Evolutionary conservation across 768 basidiomycete genomes (phyloP), one percentile per base, ranked within the genome.

Genomic region (Pleurotus salmoneostramineus): DNA sequence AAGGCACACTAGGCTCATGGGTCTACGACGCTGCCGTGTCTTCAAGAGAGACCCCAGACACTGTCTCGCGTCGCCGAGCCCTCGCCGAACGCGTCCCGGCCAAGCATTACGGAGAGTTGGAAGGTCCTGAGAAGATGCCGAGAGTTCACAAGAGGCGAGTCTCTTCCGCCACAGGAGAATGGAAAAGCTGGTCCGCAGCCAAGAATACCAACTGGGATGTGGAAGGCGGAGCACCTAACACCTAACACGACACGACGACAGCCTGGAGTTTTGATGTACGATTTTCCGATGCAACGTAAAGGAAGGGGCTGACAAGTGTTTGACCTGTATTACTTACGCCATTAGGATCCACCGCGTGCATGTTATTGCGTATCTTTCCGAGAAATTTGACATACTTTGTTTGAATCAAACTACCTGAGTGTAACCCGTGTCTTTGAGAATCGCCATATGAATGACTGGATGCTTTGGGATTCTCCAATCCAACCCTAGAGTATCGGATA

Each of bases 11-110:
- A 5, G 59, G 68, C 6, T 60, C 65, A 6, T 84, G 83, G 83
- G 71, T 81, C 3, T 84, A 83, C 62, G 74, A 78, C 47, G 76
- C 81, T n/a, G 74, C 75, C 3, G 67, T 79, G 40, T 77, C 83
- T 31, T 76, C 75, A 7, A 62, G 69, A 6, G 82, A 82, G 57
- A 31, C 57, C 7, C 43, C 64, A 4, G 64, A 54, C 32, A 17
- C 52, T 14, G 34, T 54, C 17, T 54, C 52, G 11, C 63, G 43
- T 59, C 64, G 35, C 49, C 42, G 61, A 60, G 43, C 43, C 34
- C 56, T 48, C 34, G 52, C 62, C 14, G 33, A 46, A 56, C 21
- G 49, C 36, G 43, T 32, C 36, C n/a, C 21, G 11, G 52, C 7
- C 14, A 54, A 27, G 2, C 37, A 40, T 17, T 54, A 54, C 14